These are phyloP conservation scores for Delitschia confertaspora DNA, from an alignment of 495 filamentous ascomycete species.

Conservation along the genomic window DNA sequence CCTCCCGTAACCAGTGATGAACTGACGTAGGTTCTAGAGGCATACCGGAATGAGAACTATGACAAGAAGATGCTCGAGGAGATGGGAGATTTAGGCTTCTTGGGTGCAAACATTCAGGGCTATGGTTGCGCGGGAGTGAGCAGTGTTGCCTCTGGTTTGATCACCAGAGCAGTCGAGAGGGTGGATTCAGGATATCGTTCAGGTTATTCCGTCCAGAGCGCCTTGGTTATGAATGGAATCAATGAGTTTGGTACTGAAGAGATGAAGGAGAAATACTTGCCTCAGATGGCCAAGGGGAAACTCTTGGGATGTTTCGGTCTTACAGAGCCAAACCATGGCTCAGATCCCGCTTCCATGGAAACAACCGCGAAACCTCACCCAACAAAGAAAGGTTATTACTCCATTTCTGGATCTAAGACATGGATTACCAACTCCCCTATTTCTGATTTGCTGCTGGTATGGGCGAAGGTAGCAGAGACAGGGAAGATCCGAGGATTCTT, in stretches of 20 bases:
- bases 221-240: conserved; percentile 94
- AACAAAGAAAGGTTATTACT: conserved; percentile 73
- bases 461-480: conserved; percentile 84
- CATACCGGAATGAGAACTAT: conserved; percentile 89
- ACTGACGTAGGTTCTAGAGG: conserved; percentile 50
- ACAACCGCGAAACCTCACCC: conserved; percentile 78
- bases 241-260: conserved; percentile 84
- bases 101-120: conserved; percentile 85
- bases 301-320: conserved; percentile 86
- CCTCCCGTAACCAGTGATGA: not conserved
- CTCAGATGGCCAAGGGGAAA: conserved; percentile 76
- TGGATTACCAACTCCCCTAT: conserved; percentile 99
- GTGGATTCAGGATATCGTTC: conserved; percentile 94
- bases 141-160: conserved; percentile 82
- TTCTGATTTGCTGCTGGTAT: conserved; percentile 80
- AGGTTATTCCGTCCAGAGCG: conserved; percentile 93
- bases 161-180: conserved; percentile 91
- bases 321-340: conserved; percentile 96
- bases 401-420: conserved; percentile 80
- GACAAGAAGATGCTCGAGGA: conserved; percentile 81
- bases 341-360: conserved; percentile 95
- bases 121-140: conserved; percentile 93
- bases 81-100: conserved; percentile 90
- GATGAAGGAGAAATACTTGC: conserved; percentile 81
- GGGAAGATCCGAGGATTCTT: conserved; percentile 95